Percentiles rank a stretch among this genome's conserved stretches.
Conservation (phyloP, 192 early-diverging fungal species). For the Coemansia sp. region DNA sequence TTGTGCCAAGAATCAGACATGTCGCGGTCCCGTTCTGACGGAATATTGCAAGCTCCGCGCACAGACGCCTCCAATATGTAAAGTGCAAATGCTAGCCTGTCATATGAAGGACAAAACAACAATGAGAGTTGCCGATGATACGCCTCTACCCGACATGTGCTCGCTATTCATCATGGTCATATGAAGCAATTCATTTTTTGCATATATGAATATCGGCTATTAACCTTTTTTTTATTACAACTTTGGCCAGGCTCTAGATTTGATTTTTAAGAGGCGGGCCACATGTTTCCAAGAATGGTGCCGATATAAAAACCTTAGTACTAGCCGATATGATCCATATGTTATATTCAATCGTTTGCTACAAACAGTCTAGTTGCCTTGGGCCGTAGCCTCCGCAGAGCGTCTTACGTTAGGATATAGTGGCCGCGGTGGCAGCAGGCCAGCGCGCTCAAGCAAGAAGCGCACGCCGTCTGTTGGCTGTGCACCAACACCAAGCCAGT, state of each 20-base stretch:
- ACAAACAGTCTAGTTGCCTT: constrained; percentile 1
- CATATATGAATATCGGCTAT: neutral
- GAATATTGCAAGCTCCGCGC: neutral
- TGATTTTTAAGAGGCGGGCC: neutral
- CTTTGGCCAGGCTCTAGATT: neutral
- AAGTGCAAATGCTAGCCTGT: neutral
- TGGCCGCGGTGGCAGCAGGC: constrained; percentile 51
- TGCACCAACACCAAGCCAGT: constrained; percentile 98
- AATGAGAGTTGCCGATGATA: neutral
- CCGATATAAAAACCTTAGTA: neutral
- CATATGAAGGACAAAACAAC: neutral
- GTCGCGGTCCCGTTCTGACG: constrained; percentile 3
- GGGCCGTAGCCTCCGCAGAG: constrained; percentile 12
- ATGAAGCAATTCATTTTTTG: constrained; percentile 5
- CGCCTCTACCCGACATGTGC: neutral
- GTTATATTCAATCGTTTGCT: neutral
- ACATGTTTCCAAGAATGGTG: neutral
- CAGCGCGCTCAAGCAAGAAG: constrained; percentile 71
- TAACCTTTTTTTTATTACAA: neutral
- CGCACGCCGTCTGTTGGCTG: constrained; percentile 91
- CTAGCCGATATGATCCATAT: neutral
- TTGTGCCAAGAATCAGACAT: neutral
- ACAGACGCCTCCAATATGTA: constrained; percentile 3
- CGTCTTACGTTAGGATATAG: constrained; percentile 47
- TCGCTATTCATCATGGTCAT: neutral